Conservation (phyloP, 164 flowering plant species). For the Aristolochia californica region DNA sequence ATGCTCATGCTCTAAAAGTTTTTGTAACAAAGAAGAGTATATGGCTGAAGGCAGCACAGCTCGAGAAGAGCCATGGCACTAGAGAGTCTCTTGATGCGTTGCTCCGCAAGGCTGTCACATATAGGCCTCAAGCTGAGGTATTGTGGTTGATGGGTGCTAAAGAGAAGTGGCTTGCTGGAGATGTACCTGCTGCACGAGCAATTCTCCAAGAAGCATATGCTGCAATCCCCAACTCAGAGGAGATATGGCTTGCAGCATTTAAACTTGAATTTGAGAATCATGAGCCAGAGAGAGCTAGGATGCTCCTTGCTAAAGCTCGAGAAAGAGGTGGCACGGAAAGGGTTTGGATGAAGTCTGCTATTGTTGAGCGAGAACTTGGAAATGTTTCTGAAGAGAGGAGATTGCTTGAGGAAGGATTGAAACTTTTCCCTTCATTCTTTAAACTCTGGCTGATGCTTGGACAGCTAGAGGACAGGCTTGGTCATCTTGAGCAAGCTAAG, state of each 20-base stretch:
- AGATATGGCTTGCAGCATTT: constrained; percentile 95
- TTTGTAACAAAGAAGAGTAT: constrained; percentile 86
- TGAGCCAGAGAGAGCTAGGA: constrained; percentile 87
- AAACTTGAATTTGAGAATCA: constrained; percentile 94
- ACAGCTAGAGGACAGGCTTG: constrained; percentile 68
- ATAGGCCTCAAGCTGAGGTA: constrained; percentile 86
- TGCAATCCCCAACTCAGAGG: constrained; percentile 90
- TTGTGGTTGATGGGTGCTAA: constrained; percentile 97
- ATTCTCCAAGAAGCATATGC: constrained; percentile 95
- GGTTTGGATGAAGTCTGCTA: constrained; percentile 95
- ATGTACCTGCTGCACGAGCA: constrained; percentile 85
- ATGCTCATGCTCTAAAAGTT: constrained; percentile 81
- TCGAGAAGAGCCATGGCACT: constrained; percentile 89
- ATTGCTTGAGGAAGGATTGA: constrained; percentile 64
- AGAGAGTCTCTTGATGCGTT: constrained; percentile 87
- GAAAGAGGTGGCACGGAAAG: constrained; percentile 86
- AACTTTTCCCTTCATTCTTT: constrained; percentile 65
- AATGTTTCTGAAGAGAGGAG: constrained; percentile 64
- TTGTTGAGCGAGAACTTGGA: constrained; percentile 85
- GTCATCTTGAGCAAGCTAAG: constrained; percentile 47
- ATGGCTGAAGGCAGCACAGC: constrained; percentile 95
- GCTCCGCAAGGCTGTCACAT: constrained; percentile 74
- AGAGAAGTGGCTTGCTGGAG: constrained; percentile 98
- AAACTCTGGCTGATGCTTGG: constrained; percentile 94
- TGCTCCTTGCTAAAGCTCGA: constrained; percentile 81